Conservation (phyloP, 768 basidiomycete genomes). For the Suillus placidus region DNA sequence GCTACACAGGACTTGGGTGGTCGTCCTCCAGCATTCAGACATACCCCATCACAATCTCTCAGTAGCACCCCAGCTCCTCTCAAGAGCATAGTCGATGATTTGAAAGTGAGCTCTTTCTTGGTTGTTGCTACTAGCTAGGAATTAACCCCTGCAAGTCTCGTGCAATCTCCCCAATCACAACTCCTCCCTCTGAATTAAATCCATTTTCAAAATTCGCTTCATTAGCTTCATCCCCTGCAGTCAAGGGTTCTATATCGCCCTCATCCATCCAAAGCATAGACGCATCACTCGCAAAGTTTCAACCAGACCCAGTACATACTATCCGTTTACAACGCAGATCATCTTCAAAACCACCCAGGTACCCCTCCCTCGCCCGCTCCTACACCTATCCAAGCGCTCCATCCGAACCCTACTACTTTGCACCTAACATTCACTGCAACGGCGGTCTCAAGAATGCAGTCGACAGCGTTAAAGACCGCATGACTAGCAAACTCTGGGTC, state of each 20-base stretch:
- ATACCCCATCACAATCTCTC: conserved; percentile 24
- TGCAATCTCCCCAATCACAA: conserved; percentile 43
- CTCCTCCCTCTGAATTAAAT: conserved; percentile 49
- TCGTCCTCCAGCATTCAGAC: conserved; percentile 21
- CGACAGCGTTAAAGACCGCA: conserved; percentile 58
- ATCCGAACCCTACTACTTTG: conserved; percentile 46
- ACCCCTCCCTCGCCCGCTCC: conserved; percentile 30
- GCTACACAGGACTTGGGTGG: conserved; percentile 14
- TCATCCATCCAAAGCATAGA: conserved; percentile 21
- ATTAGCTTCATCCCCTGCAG: conserved; percentile 33
- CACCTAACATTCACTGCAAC: conserved; percentile 75
- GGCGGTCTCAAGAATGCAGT: conserved; percentile 85
- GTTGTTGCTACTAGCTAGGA: too few relatives aligned
- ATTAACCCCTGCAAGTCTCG: conserved; percentile 35
- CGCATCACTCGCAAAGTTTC: conserved; percentile 48
- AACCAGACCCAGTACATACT: conserved; percentile 44
- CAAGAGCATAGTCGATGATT: conserved; percentile 79
- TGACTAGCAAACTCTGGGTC: conserved; percentile 60
- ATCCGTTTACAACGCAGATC: conserved; percentile 56
- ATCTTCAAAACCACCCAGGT: conserved; percentile 39
- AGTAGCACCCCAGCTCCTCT: conserved; percentile 38
- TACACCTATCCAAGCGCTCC: conserved; percentile 33
- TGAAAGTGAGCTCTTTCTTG: conserved; percentile 50
- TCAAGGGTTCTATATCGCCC: conserved; percentile 20
- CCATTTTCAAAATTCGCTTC: conserved; percentile 57